Evolutionary conservation across 1,139 yeast species (phyloP), one percentile per base, ranked within the genome.

Genomic region (Pichia sp.): DNA sequence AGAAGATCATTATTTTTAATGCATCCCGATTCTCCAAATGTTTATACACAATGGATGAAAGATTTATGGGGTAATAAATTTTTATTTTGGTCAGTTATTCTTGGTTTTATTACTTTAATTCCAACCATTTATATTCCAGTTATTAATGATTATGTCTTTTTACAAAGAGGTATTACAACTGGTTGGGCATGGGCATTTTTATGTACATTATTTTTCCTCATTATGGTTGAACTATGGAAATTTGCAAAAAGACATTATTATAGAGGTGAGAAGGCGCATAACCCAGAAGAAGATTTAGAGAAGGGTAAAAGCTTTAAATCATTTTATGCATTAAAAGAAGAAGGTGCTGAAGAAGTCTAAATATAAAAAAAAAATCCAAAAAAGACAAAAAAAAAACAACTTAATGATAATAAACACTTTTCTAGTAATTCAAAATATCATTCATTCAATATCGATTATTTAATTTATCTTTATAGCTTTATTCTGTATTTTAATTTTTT

Each of bases 61-160:
- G 92, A 83, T 61, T 66, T 87, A 41, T 86, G 90, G 89, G 65
- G 66, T 10, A 87, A 87, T 65, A 79, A 82, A 64, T 80, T 87
- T 53, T 70, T 87, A 59, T 84, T 87, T 67, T 87, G 94, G 92
- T 85, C 96, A 0, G 79, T 87, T 38, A 60, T 84, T 40, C 71
- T 77, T 30, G 96, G 95, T 1, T 76, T 83, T 54, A 62, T 76
- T 16, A 71, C 89, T 1, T 82, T 84, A 8, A 82, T 87, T 74
- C 96, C 96, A 29, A 83, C 86, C 31, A 77, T 87, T 35, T 87
- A 87, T 64, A 87, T 87, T 55, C 96, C 96, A 2, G 96, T 85
- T 26, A 86, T 87, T 58, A 87, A 87, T 63, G 68, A 73, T 45
- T 74, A 76, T 52, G 96, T 87, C 12, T 87, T 87, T 61, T 70